Evolutionary conservation across 2,329 filamentous ascomycete species (phyloP).

Genomic region (Fusarium praegraminearum): DNA sequence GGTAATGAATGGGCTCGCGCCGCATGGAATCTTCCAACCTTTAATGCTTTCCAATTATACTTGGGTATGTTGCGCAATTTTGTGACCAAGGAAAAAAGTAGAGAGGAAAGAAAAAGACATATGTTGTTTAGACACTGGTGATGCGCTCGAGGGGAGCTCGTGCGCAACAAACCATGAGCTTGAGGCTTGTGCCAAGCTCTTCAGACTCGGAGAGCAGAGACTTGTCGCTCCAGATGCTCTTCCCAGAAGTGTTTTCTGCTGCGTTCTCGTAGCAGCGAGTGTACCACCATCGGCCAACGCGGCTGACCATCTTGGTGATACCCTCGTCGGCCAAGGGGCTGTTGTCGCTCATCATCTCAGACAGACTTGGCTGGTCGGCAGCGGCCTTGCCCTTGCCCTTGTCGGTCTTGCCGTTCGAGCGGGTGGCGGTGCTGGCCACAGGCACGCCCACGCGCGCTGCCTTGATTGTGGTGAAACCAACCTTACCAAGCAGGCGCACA

Average conservation of each 20-base stretch:
- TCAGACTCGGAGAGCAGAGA: conserved; percentile 85
- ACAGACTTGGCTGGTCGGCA: conserved; percentile 66
- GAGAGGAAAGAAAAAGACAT: conserved; percentile 25
- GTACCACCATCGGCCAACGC: conserved; percentile 97
- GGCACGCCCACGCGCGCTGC: conserved; percentile 83
- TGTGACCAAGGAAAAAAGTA: conserved; percentile 30
- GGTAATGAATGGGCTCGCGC: conserved; percentile 43
- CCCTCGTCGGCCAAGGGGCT: conserved; percentile 80
- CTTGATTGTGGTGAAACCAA: conserved; percentile 79
- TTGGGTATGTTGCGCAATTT: conserved; percentile 19
- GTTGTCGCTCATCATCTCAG: conserved; percentile 79
- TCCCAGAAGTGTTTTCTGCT: conserved; percentile 59
- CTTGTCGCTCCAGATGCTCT: conserved; percentile 82
- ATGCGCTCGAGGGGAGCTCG: conserved; percentile 75
- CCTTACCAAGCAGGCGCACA: conserved; percentile 73
- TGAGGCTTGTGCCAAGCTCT: conserved; percentile 86
- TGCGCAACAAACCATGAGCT: conserved; percentile 90
- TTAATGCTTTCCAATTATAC: conserved; percentile 41
- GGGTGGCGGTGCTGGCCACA: conserved; percentile 67
- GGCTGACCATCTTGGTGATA: conserved; percentile 92
- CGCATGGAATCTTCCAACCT: conserved; percentile 44
- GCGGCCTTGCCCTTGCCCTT: conserved; percentile 29
- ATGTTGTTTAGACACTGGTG: conserved; percentile 58
- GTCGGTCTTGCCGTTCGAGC: conserved; percentile 37
- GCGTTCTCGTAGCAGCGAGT: conserved; percentile 87